phyloP scores from a whole-genome alignment of 176 grass and related monocot genomes.

The Juncus inflexus region DNA sequence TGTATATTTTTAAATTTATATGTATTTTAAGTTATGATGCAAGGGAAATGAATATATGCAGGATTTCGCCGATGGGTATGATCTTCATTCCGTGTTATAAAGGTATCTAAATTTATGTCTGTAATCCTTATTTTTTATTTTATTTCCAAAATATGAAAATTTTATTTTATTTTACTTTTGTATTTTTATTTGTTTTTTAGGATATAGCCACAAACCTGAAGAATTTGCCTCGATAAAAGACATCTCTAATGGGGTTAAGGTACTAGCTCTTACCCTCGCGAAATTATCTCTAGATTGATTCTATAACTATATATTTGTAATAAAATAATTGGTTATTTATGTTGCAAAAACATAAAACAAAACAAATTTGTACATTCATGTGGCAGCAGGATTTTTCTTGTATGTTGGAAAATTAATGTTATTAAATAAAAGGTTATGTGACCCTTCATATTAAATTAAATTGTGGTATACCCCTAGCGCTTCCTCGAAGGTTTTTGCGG shows the following conservation, averaged over 20 bases:
- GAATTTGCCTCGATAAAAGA: slow-evolving; percentile 64
- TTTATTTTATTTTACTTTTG: background rate
- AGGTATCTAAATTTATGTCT: slow-evolving; percentile 41
- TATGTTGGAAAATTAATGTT: too few species aligned
- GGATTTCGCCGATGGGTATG: slow-evolving; percentile 94
- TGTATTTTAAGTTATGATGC: background rate
- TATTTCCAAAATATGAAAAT: background rate
- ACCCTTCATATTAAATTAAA: too few species aligned
- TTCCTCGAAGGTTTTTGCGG: too few species aligned
- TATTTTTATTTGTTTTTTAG: slow-evolving; percentile 29
- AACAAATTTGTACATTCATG: slow-evolving; percentile 8
- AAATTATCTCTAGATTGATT: slow-evolving; percentile 64
- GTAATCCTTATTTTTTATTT: background rate
- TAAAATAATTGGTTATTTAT: background rate
- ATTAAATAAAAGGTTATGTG: too few species aligned
- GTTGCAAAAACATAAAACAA: background rate
- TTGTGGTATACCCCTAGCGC: too few species aligned
- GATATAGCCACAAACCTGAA: slow-evolving; percentile 94
- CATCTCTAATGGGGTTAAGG: slow-evolving; percentile 80
- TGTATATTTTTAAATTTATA: background rate
- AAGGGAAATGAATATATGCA: slow-evolving; percentile 35
- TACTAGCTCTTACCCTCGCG: slow-evolving; percentile 73
- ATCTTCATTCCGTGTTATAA: slow-evolving; percentile 99
- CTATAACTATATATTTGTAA: background rate
- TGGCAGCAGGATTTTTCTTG: too few species aligned